These are phyloP conservation scores for Chlamydomonas eustigma DNA, from an alignment of 139 green algal species.

Conservation along the genomic window DNA sequence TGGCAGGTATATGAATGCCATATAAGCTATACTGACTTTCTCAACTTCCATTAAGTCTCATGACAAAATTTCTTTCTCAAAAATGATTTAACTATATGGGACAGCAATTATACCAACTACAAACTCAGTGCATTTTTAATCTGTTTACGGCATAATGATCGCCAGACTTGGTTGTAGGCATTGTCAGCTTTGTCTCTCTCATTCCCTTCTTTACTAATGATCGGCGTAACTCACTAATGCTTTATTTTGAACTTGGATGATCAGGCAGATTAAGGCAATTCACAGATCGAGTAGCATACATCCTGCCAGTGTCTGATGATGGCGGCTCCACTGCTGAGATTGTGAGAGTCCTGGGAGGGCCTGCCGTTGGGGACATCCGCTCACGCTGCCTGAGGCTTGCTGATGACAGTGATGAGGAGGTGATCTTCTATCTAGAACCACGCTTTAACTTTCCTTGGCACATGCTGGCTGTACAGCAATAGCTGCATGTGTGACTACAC, in stretches of 20 bases:
- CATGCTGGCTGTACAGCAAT: too few species aligned
- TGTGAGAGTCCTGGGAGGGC: slow-evolving; percentile 92
- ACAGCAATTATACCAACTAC: not conserved
- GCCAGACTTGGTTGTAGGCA: not conserved
- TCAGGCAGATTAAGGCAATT: slow-evolving; percentile 64
- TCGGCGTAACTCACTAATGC: too few species aligned
- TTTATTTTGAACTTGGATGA: too few species aligned
- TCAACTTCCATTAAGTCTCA: not conserved
- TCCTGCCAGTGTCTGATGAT: slow-evolving; percentile 96
- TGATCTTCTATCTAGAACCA: too few species aligned
- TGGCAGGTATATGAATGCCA: slow-evolving; percentile 64
- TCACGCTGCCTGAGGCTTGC: slow-evolving; percentile 91
- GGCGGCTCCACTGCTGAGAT: slow-evolving; percentile 96
- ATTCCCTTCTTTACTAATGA: too few species aligned
- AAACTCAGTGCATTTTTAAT: not conserved
- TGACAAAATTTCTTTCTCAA: not conserved
- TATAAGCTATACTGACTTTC: too few species aligned
- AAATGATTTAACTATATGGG: not conserved
- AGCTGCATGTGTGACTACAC: too few species aligned
- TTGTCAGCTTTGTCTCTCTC: too few species aligned
- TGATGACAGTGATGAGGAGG: slow-evolving; percentile 81
- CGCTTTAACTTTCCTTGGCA: too few species aligned
- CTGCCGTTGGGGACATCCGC: slow-evolving; percentile 96
- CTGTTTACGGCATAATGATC: not conserved
- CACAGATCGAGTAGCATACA: slow-evolving; percentile 83